These are phyloP conservation scores for Talaromyces islandicus DNA, from an alignment of 2,329 filamentous ascomycete species.

Conservation along the genomic window DNA sequence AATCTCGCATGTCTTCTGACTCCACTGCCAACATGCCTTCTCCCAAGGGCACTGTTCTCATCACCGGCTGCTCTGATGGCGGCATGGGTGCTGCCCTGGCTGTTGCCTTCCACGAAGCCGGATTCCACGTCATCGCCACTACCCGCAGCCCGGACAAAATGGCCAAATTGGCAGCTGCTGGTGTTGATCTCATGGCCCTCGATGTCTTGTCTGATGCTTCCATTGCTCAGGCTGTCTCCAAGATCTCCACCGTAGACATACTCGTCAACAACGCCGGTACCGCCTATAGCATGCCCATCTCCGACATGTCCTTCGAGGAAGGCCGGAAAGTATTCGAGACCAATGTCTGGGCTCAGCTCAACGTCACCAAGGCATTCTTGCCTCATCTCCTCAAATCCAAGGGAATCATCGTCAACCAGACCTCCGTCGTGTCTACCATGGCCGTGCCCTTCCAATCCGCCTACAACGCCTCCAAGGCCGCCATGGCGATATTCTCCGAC, in stretches of 20 bases:
- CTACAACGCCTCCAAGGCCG: slow-evolving; percentile 57
- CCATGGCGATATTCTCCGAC: slow-evolving; percentile 53
- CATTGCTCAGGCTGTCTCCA: not conserved
- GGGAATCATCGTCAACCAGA: slow-evolving; percentile 42
- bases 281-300: not conserved
- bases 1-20: too few relatives aligned
- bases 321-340: slow-evolving; percentile 40
- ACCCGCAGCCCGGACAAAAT: not conserved
- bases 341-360: slow-evolving; percentile 54
- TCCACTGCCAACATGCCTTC: too few relatives aligned
- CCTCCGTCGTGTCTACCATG: slow-evolving; percentile 36
- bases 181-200: not conserved
- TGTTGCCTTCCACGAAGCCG: not conserved
- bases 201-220: not conserved
- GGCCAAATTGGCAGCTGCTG: not conserved
- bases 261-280: not conserved
- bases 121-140: not conserved
- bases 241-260: not conserved
- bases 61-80: not conserved
- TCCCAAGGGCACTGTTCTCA: not conserved
- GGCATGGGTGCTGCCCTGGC: not conserved
- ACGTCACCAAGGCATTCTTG: slow-evolving; percentile 51
- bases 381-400: slow-evolving; percentile 45
- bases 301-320: not conserved
- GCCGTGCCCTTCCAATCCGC: slow-evolving; percentile 40